These are phyloP conservation scores for Spizellomyces punctatus DNA, from an alignment of 192 early-diverging fungal species.

Conservation along the genomic window DNA sequence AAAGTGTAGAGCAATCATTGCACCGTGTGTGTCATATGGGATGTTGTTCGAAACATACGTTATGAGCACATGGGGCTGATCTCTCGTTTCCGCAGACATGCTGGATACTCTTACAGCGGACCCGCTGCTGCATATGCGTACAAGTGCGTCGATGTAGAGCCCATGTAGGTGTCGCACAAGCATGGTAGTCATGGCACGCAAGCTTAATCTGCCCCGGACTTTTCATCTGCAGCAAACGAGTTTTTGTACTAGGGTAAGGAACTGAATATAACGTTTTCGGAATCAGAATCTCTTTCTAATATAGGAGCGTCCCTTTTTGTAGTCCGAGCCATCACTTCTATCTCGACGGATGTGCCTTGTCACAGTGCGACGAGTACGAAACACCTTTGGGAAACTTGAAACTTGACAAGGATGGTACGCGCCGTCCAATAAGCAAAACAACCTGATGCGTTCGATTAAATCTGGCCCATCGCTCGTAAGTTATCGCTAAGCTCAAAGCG, in stretches of 20 bases:
- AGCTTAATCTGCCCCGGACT: neutral
- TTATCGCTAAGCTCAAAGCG: constrained; percentile 62
- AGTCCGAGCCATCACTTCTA: constrained; percentile 89
- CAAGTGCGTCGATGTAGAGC: constrained; percentile 61
- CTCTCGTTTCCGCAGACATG: constrained; percentile 64
- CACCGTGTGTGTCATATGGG: constrained; percentile 58
- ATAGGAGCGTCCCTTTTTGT: neutral
- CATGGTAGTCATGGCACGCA: neutral
- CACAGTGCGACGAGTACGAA: constrained; percentile 69
- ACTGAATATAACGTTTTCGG: neutral
- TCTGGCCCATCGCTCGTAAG: constrained; percentile 31
- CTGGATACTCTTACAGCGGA: constrained; percentile 88
- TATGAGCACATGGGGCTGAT: neutral
- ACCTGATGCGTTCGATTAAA: too few relatives aligned
- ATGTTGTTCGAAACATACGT: neutral
- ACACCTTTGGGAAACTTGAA: constrained; percentile 87
- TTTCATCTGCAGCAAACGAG: constrained; percentile 52
- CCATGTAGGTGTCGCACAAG: constrained; percentile 47
- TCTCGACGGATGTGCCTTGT: constrained; percentile 77
- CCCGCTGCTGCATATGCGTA: constrained; percentile 91
- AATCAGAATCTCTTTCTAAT: neutral
- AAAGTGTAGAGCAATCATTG: constrained; percentile 69
- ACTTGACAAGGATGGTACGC: constrained; percentile 67
- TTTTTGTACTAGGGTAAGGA: constrained; percentile 80
- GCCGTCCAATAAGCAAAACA: too few relatives aligned